A percentile compares a stretch with the other conserved stretches of the same genome.
phyloP scores from a whole-genome alignment of 2,329 filamentous ascomycete genomes.

The Lizonia empirigonia region DNA sequence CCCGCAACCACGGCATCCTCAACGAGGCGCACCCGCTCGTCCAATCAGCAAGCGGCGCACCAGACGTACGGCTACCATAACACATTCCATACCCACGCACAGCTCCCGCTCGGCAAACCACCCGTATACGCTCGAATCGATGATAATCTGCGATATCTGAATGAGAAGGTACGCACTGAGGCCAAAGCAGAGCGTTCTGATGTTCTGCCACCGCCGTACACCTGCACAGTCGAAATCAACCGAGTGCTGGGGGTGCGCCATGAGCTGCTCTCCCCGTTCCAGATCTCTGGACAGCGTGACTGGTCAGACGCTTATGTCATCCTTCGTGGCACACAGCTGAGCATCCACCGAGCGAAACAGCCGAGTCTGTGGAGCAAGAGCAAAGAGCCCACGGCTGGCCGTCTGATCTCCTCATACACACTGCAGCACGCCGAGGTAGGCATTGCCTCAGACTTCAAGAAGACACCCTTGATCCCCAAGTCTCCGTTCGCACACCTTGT shows the following conservation, averaged over 20 bases:
- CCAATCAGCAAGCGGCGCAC: slow-evolving; percentile 25
- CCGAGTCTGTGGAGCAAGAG: slow-evolving; percentile 52
- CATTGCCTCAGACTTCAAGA: slow-evolving; percentile 73
- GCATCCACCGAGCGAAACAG: slow-evolving; percentile 67
- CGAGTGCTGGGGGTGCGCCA: slow-evolving; percentile 61
- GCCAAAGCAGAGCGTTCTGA: slow-evolving; percentile 21
- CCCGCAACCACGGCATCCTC: slow-evolving; percentile 9
- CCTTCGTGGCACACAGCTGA: slow-evolving; percentile 71
- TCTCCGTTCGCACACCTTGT: slow-evolving; percentile 54
- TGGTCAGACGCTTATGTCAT: slow-evolving; percentile 69
- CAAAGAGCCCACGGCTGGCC: slow-evolving; percentile 61
- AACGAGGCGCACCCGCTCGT: slow-evolving; percentile 23
- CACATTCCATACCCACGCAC: slow-evolving; percentile 49
- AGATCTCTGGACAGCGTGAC: slow-evolving; percentile 65
- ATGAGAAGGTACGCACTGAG: slow-evolving; percentile 31
- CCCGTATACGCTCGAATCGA: slow-evolving; percentile 42
- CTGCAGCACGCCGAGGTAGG: slow-evolving; percentile 77
- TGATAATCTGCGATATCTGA: slow-evolving; percentile 29
- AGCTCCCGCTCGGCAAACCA: slow-evolving; percentile 33
- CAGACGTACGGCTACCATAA: slow-evolving; percentile 51
- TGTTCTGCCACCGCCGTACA: slow-evolving; percentile 41
- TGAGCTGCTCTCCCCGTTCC: slow-evolving; percentile 69
- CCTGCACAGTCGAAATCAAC: slow-evolving; percentile 43
- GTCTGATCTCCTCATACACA: slow-evolving; percentile 70
- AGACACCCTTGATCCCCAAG: slow-evolving; percentile 55